Evolutionary conservation across 441 rosid species (phyloP).

Genomic region (Adansonia rubrostipa): DNA sequence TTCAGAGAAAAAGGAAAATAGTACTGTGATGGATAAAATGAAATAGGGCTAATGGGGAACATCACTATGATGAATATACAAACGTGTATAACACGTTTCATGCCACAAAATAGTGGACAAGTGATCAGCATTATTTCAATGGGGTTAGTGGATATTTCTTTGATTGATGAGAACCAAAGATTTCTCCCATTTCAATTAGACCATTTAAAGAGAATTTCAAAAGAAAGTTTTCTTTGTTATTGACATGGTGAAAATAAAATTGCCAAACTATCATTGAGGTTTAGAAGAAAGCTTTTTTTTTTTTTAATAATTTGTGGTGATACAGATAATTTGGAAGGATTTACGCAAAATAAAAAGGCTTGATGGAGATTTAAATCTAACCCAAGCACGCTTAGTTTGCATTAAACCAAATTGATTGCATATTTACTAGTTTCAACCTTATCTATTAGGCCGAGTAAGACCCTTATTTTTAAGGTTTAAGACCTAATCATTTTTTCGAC

Average conservation of each 20-base stretch:
- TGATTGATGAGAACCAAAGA: not conserved
- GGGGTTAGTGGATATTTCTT: not conserved
- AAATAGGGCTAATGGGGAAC: not conserved
- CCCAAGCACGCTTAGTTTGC: not conserved
- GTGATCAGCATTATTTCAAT: not conserved
- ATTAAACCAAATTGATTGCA: not conserved
- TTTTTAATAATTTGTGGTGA: too few relatives aligned
- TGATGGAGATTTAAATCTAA: not conserved
- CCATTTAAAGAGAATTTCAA: not conserved
- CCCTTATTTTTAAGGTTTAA: too few relatives aligned
- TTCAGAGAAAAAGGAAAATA: not conserved
- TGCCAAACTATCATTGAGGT: not conserved
- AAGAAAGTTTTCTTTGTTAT: not conserved
- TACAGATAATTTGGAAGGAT: too few relatives aligned
- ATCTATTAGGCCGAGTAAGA: too few relatives aligned
- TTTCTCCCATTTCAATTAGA: not conserved
- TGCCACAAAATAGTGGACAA: not conserved
- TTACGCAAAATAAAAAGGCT: too few relatives aligned
- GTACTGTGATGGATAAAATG: not conserved
- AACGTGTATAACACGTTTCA: constrained; percentile 5
- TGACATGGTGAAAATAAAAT: not conserved
- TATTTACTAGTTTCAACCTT: not conserved
- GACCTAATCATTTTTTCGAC: too few relatives aligned
- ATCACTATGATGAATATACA: not conserved
- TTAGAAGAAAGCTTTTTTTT: not conserved